phyloP scores from a whole-genome alignment of 1,139 yeast genomes.

The Debaryomyces sp. region DNA sequence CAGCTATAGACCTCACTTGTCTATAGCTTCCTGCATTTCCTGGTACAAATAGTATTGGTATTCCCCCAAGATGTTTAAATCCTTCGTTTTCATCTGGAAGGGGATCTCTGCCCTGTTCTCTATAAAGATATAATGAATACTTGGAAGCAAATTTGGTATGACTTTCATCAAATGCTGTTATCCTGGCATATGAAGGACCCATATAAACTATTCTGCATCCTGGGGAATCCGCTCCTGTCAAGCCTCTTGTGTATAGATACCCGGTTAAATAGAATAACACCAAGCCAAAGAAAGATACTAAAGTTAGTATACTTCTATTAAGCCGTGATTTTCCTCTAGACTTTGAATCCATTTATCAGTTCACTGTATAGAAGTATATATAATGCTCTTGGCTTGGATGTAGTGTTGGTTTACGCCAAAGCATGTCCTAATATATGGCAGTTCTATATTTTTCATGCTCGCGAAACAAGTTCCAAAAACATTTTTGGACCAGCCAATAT shows the following conservation, averaged over 20 bases:
- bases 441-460: background rate
- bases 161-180: conserved; percentile 68
- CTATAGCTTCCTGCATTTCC: conserved; percentile 96
- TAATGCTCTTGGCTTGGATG: background rate
- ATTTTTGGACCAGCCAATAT: background rate
- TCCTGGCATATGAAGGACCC: conserved; percentile 78
- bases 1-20: conserved; percentile 91
- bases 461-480: background rate
- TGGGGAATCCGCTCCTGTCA: conserved; percentile 36
- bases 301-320: conserved; percentile 12
- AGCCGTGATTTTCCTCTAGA: conserved; percentile 13
- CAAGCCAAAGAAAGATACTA: conserved; percentile 19
- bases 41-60: conserved; percentile 90
- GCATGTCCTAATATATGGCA: background rate
- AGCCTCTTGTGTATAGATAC: conserved; percentile 22
- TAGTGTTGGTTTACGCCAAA: background rate
- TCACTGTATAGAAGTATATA: background rate
- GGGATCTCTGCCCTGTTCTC: conserved; percentile 74
- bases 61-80: conserved; percentile 57
- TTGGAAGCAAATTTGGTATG: conserved; percentile 78
- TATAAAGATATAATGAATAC: conserved; percentile 77
- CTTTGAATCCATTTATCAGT: conserved; percentile 10
- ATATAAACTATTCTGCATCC: conserved; percentile 64
- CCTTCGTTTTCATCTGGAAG: conserved; percentile 45
- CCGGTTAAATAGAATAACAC: conserved; percentile 19